Percentiles rank a stretch among this genome's conserved stretches.
Evolutionary conservation across 2,329 filamentous ascomycete species (phyloP).

Genomic region (Paracorniculantispora psalliotae): DNA sequence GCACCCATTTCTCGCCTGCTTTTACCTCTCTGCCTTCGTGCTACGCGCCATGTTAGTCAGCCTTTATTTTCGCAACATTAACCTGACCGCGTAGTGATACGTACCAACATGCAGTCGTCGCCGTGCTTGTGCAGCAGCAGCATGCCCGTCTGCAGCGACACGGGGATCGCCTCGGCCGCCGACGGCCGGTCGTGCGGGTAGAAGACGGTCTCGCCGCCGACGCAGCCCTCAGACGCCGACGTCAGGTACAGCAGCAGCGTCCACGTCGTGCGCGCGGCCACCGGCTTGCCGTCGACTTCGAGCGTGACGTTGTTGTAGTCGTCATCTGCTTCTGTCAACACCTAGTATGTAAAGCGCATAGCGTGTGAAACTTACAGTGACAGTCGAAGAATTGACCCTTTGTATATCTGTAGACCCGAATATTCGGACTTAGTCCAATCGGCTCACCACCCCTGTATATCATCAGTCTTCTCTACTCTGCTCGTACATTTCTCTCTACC

Average conservation of each 20-base stretch:
- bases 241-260: conserved; percentile 86
- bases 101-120: conserved; percentile 73
- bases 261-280: conserved; percentile 66
- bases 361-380: conserved; percentile 77
- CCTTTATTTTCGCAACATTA: no score
- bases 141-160: conserved; percentile 77
- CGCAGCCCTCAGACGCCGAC: conserved; percentile 65
- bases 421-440: conserved; percentile 82
- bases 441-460: conserved; percentile 70
- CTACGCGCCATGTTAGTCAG: conserved; percentile 29
- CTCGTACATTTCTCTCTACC: neutral
- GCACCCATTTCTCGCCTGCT: conserved; percentile 84
- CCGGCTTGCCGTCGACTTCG: conserved; percentile 24
- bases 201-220: conserved; percentile 87
- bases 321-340: conserved; percentile 59
- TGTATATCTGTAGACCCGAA: conserved; percentile 81
- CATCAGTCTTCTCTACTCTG: no score
- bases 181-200: conserved; percentile 64
- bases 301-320: conserved; percentile 72
- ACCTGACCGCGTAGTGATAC: conserved; percentile 22
- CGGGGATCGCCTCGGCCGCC: conserved; percentile 60
- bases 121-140: conserved; percentile 84
- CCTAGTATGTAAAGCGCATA: no score
- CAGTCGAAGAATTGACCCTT: conserved; percentile 87
- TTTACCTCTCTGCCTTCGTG: conserved; percentile 80